These are phyloP conservation scores for Psilocybe cyanescens DNA, from an alignment of 768 basidiomycete species.

Conservation along the genomic window DNA sequence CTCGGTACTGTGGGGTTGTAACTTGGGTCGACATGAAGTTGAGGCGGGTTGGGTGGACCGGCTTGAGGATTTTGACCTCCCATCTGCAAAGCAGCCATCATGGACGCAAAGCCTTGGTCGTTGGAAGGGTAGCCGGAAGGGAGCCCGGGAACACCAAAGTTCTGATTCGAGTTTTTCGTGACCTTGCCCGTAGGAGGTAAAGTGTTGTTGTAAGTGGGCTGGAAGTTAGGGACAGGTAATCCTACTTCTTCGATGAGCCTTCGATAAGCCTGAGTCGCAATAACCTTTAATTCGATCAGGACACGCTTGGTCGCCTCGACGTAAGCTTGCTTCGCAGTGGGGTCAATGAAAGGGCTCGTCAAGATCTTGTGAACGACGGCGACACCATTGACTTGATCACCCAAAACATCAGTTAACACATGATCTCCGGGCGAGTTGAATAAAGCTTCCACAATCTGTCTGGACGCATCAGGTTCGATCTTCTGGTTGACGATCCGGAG, in stretches of 20 bases:
- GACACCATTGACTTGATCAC: conserved; percentile 96
- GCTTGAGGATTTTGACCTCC: conserved; percentile 86
- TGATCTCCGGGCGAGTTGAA: conserved; percentile 91
- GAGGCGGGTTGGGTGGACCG: conserved; percentile 57
- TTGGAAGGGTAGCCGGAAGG: conserved; percentile 82
- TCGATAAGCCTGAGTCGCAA: conserved; percentile 93
- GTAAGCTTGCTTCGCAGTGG: conserved; percentile 65
- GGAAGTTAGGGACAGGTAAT: conserved; percentile 85
- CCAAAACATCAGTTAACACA: conserved; percentile 90
- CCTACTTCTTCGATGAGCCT: conserved; percentile 95
- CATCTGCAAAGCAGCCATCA: conserved; percentile 94
- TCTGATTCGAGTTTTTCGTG: conserved; percentile 54
- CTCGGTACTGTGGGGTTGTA: conserved; percentile 50
- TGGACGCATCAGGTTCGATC: conserved; percentile 87
- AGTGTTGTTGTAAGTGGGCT: conserved; percentile 74
- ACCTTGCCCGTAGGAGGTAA: conserved; percentile 63
- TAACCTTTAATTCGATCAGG: conserved; percentile 88
- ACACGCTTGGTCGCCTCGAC: conserved; percentile 91
- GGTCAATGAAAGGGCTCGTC: conserved; percentile 84
- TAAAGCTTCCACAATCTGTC: conserved; percentile 84
- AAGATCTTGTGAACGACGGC: conserved; percentile 92
- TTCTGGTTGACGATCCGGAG: conserved; percentile 97
- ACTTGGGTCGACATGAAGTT: conserved; percentile 69
- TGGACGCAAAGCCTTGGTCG: conserved; percentile 85
- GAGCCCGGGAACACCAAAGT: conserved; percentile 73